phyloP scores from a whole-genome alignment of 352 stramenopile species.

The Globisporangium spinosum region DNA sequence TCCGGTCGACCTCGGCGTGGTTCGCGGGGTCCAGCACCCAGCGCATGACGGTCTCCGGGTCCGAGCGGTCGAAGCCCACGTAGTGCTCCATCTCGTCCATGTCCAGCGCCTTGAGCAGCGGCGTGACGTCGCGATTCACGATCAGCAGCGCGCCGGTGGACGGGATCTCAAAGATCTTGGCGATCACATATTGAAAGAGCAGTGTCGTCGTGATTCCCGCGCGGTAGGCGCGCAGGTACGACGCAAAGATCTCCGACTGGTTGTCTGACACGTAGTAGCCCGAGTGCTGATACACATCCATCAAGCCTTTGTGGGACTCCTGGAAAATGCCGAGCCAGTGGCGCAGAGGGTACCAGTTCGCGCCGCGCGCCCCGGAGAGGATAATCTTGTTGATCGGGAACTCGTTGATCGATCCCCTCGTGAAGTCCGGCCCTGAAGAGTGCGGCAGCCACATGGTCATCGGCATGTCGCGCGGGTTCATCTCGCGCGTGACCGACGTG shows the following conservation, averaged over 20 bases:
- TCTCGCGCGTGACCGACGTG: slow-evolving; percentile 36
- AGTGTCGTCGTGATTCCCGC: slow-evolving; percentile 68
- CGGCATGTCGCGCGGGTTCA: slow-evolving; percentile 58
- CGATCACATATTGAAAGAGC: slow-evolving; percentile 74
- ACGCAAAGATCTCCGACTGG: slow-evolving; percentile 60
- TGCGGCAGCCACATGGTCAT: slow-evolving; percentile 69
- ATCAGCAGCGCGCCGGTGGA: slow-evolving; percentile 59
- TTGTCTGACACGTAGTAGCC: slow-evolving; percentile 58
- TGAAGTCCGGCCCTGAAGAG: slow-evolving; percentile 58
- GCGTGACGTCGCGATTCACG: slow-evolving; percentile 58
- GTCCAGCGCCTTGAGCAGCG: slow-evolving; percentile 45
- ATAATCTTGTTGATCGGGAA: slow-evolving; percentile 77
- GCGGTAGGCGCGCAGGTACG: slow-evolving; percentile 69
- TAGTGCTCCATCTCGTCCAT: slow-evolving; percentile 63
- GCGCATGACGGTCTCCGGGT: slow-evolving; percentile 44
- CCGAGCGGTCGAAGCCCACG: slow-evolving; percentile 48
- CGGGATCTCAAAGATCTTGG: slow-evolving; percentile 82
- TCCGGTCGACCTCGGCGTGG: slow-evolving; percentile 46
- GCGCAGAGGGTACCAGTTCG: slow-evolving; percentile 60
- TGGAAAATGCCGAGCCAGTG: slow-evolving; percentile 66
- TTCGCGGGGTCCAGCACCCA: slow-evolving; percentile 54
- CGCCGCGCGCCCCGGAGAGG: slow-evolving; percentile 47
- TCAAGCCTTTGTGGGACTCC: slow-evolving; percentile 33
- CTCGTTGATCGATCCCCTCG: slow-evolving; percentile 54
- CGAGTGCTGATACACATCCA: slow-evolving; percentile 64